phyloP scores from a whole-genome alignment of 768 basidiomycete species.

The Gautieria morchelliformis region DNA sequence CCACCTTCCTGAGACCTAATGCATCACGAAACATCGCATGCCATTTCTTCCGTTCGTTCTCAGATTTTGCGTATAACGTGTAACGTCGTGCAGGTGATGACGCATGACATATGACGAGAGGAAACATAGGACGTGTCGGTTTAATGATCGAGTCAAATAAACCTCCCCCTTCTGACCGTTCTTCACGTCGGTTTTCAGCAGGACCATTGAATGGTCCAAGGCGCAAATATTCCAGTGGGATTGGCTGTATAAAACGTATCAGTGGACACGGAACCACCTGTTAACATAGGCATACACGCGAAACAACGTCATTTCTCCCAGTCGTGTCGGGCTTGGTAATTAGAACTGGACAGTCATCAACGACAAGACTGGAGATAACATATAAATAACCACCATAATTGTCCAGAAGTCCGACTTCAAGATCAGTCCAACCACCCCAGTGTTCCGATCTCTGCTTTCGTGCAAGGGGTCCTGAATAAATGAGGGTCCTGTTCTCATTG shows the following conservation, averaged over 20 bases:
- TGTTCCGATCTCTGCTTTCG: slow-evolving; percentile 55
- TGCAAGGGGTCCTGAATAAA: slow-evolving; percentile 55
- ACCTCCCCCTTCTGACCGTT: slow-evolving; percentile 40
- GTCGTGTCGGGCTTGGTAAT: slow-evolving; percentile 54
- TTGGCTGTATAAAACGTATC: slow-evolving; percentile 39
- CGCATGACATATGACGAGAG: slow-evolving; percentile 71
- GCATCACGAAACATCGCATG: slow-evolving; percentile 48
- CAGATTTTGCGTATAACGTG: slow-evolving; percentile 58
- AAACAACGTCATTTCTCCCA: slow-evolving; percentile 42
- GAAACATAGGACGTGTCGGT: slow-evolving; percentile 49
- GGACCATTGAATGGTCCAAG: slow-evolving; percentile 53
- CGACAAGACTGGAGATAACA: neutral
- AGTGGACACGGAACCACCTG: neutral
- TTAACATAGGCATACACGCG: slow-evolving; percentile 41
- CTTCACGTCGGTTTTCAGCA: slow-evolving; percentile 56
- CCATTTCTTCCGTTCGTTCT: slow-evolving; percentile 56
- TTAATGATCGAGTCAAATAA: slow-evolving; percentile 47
- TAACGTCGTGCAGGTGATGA: slow-evolving; percentile 50
- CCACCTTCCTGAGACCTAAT: slow-evolving; percentile 49
- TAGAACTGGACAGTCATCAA: slow-evolving; percentile 36
- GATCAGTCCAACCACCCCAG: slow-evolving; percentile 62
- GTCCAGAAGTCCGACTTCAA: slow-evolving; percentile 60
- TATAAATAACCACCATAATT: slow-evolving; percentile 53
- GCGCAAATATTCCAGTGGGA: slow-evolving; percentile 71
- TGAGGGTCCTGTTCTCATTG: slow-evolving; percentile 62